Evolutionary conservation across 2,329 filamentous ascomycete genomes (phyloP).

Genomic region (Lomentospora prolificans): DNA sequence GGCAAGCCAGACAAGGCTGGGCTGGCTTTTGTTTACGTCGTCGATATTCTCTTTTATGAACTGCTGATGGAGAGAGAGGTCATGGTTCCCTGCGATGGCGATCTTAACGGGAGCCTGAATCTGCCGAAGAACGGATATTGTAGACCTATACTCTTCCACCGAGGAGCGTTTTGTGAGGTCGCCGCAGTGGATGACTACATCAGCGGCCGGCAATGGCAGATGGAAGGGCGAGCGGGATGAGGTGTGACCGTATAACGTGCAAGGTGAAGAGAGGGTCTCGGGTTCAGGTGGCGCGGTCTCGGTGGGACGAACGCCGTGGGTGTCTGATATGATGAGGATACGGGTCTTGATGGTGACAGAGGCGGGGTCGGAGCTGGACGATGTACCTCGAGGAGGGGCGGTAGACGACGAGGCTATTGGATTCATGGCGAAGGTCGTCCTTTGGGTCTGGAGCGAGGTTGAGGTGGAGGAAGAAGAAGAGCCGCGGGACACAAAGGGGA

Average conservation of each 20-base stretch:
- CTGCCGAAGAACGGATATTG: constrained; percentile 25
- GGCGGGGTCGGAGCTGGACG: not conserved
- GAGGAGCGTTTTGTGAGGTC: constrained; percentile 36
- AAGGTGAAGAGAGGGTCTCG: not conserved
- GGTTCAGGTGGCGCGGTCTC: not conserved
- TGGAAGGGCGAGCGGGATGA: constrained; percentile 4
- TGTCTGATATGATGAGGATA: constrained; percentile 10
- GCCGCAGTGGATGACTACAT: constrained; percentile 40
- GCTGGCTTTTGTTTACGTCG: not conserved
- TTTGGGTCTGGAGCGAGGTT: not conserved
- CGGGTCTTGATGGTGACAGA: constrained; percentile 2
- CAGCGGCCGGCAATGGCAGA: constrained; percentile 15
- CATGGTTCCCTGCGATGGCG: constrained; percentile 41
- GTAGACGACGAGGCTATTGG: not conserved
- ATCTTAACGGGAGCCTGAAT: constrained; percentile 36
- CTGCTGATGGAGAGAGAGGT: constrained; percentile 29
- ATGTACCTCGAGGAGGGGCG: not conserved
- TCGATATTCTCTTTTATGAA: constrained; percentile 3
- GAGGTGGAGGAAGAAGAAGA: not conserved
- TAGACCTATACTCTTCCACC: constrained; percentile 25
- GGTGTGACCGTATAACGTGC: constrained; percentile 5
- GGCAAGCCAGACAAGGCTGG: not conserved
- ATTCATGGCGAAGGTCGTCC: not conserved
- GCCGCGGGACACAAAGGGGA: not conserved
- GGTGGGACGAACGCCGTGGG: constrained; percentile 6